Base-by-base conservation (phyloP, 1,284 basidiomycete species). In the Earliella scabrosa region DNA sequence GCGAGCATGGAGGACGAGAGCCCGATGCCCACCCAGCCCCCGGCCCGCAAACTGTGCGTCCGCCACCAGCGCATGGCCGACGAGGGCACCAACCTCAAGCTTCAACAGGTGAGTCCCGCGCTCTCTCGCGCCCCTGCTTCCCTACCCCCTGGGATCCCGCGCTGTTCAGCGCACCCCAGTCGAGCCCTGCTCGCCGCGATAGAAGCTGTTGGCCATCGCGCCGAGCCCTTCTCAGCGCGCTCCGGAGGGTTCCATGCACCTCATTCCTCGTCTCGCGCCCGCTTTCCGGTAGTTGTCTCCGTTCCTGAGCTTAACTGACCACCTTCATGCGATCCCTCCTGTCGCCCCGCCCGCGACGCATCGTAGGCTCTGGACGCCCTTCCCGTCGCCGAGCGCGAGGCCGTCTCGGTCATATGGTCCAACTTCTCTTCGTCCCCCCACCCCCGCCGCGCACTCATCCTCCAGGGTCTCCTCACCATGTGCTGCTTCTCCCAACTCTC, bases 401-500 rank as follows among this genome's bases (percentile, higher is more conserved):
- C 90, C 23, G 91, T 99, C 70, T 98, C 90, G 67, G 85, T 91
- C 7, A 88, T 98, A 59, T 99, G 97, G 97, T 93, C 95, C 55
- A 92, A 90, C 66, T 99, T 99, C 75, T 97, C 95, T 11, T 93
- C 93, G 0, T 97, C 97, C 1, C 88, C 95, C 0, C 95, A 97
- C 67, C 86, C 90, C 10, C 87, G 93, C 32, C 86, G 97, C 38
- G 92, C 93, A 38, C 85, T 99, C 68, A 98, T 99, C 69, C 88
- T 99, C 44, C 94, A 95, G 68, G 97, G 97, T 29, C 84, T 99
- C 57, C 87, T 99, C 65, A 98, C 97, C n/a, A 99, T 99, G 93
- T 99, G 97, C 74, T 99, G 97, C 76, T 98, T 97, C 78, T 94
- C 94, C 36, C 97, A 98, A 69, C 88, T 99, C n/a, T 98, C 97